phyloP scores from a whole-genome alignment of 2,329 filamentous ascomycete species.

The Xylaria sp. region DNA sequence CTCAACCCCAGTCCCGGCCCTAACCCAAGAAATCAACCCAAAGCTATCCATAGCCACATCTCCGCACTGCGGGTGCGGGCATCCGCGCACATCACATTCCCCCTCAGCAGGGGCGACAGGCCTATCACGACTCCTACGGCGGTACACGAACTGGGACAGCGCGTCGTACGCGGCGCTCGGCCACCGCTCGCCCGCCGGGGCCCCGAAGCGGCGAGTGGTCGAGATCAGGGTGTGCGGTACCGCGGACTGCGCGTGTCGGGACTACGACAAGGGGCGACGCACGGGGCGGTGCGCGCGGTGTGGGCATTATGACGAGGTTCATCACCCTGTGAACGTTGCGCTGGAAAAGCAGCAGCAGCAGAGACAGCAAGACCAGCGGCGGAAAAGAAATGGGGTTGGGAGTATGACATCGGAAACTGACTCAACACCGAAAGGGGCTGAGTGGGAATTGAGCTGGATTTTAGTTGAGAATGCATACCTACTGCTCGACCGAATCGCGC shows the following conservation, averaged over 20 bases:
- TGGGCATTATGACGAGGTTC: constrained; percentile 22
- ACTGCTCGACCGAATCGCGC: constrained; percentile 10
- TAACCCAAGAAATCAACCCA: too few relatives aligned
- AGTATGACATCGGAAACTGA: background rate
- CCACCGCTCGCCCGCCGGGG: constrained; percentile 3
- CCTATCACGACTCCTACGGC: constrained; percentile 11
- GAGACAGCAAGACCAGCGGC: background rate
- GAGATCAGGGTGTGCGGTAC: constrained; percentile 19
- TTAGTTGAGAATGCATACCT: constrained; percentile 31
- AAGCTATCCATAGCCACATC: background rate
- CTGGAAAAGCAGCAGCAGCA: background rate
- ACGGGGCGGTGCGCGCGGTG: constrained; percentile 23
- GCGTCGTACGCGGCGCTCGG: background rate
- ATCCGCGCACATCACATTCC: constrained; percentile 14
- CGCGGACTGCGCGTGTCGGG: constrained; percentile 18
- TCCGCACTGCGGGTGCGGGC: constrained; percentile 20
- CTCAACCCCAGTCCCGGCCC: too few relatives aligned
- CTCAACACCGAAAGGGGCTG: background rate
- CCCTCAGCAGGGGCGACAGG: background rate
- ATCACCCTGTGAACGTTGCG: background rate
- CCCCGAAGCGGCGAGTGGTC: background rate
- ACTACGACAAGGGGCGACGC: constrained; percentile 29
- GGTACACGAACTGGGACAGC: constrained; percentile 29
- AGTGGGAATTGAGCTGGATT: constrained; percentile 37
- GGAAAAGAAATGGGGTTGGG: background rate